Evolutionary conservation across 2,329 filamentous ascomycete genomes (phyloP).

Genomic region (Biscogniauxia marginata): DNA sequence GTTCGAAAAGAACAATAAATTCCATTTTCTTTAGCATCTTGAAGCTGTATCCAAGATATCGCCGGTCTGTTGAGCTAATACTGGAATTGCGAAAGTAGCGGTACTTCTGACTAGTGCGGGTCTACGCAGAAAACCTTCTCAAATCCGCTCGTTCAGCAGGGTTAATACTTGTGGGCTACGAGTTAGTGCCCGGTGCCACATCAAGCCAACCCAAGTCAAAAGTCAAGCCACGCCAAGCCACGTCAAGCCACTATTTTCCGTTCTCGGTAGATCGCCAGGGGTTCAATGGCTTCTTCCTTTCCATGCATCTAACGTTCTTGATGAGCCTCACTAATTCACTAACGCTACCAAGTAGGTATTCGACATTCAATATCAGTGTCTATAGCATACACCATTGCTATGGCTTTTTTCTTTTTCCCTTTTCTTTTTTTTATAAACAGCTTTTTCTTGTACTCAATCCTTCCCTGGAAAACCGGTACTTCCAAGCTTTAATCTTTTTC

Average conservation of each 20-base stretch:
- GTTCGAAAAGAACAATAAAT: not conserved
- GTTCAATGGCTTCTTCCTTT: not conserved
- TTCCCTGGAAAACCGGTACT: too few relatives aligned
- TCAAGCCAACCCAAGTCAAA: too few relatives aligned
- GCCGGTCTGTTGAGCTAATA: too few relatives aligned
- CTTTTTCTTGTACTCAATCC: too few relatives aligned
- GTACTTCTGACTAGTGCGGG: constrained; percentile 30
- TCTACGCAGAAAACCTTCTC: constrained; percentile 48
- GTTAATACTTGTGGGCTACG: not conserved
- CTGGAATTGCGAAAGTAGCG: constrained; percentile 27
- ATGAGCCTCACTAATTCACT: too few relatives aligned
- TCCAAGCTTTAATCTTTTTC: too few relatives aligned
- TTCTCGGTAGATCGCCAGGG: not conserved
- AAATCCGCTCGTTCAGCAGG: constrained; percentile 44
- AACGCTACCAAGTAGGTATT: too few relatives aligned
- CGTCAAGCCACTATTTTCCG: not conserved
- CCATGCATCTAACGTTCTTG: not conserved
- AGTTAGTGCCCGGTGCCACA: not conserved
- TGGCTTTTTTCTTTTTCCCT: too few relatives aligned
- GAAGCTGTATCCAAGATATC: too few relatives aligned
- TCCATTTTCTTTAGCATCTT: not conserved
- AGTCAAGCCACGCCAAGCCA: not conserved
- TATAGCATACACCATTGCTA: too few relatives aligned
- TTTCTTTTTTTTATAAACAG: too few relatives aligned
- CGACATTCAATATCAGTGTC: too few relatives aligned